A percentile compares a stretch with the other conserved stretches of the same genome.
phyloP scores from a whole-genome alignment of 2,329 filamentous ascomycete species.

The Trichoderma sp. region DNA sequence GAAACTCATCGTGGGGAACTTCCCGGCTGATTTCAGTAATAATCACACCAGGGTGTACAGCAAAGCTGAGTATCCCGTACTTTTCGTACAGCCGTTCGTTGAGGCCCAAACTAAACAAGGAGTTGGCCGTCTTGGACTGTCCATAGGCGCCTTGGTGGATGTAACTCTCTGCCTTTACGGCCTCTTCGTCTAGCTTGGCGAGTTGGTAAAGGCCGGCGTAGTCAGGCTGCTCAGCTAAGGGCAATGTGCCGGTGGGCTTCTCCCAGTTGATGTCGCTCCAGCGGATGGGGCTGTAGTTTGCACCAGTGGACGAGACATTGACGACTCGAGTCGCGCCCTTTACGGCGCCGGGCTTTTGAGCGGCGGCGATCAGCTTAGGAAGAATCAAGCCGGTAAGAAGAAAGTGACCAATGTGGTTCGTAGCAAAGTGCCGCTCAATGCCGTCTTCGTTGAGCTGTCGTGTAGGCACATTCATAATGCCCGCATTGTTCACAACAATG shows the following conservation, averaged over 20 bases:
- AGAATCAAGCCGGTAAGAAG: slow-evolving; percentile 18
- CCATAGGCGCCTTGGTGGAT: slow-evolving; percentile 27
- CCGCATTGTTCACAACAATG: slow-evolving; percentile 24
- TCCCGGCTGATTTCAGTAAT: slow-evolving; percentile 5
- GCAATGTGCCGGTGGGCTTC: slow-evolving; percentile 1
- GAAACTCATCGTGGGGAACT: not conserved
- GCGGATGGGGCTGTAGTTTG: slow-evolving; percentile 20
- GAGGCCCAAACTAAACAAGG: slow-evolving; percentile 12
- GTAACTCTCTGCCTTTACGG: not conserved
- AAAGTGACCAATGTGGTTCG: slow-evolving; percentile 19
- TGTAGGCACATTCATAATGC: slow-evolving; percentile 11
- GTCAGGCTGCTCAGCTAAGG: not conserved
- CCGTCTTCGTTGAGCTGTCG: slow-evolving; percentile 18
- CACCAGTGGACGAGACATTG: slow-evolving; percentile 13
- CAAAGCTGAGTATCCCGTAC: slow-evolving; percentile 9
- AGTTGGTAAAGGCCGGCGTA: not conserved
- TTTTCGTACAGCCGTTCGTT: slow-evolving; percentile 14
- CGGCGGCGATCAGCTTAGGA: not conserved
- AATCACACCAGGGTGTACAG: slow-evolving; percentile 3
- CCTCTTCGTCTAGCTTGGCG: not conserved
- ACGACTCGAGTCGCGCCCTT: slow-evolving; percentile 18
- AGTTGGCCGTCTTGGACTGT: slow-evolving; percentile 22
- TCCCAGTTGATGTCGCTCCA: slow-evolving; percentile 23
- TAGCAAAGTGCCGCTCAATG: slow-evolving; percentile 16
- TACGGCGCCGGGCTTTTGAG: slow-evolving; percentile 6